Conservation (phyloP, 331 rosid genomes). For the Prunus yedoensis region DNA sequence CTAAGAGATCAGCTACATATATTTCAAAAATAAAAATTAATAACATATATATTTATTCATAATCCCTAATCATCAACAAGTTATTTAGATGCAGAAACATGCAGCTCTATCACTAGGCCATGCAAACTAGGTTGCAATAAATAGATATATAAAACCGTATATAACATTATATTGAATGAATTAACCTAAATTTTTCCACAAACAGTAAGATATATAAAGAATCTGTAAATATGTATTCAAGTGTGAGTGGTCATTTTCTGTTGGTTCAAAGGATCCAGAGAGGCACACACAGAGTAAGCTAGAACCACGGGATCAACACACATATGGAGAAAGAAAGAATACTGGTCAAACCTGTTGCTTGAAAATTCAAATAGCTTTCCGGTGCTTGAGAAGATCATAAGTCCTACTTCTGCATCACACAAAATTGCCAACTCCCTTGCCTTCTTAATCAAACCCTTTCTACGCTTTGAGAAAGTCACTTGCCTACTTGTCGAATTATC, state of each 20-base stretch:
- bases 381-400: conserved; percentile 72
- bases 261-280: too few species aligned
- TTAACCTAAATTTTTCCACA: too few species aligned
- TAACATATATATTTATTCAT: too few species aligned
- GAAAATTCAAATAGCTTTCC: conserved; percentile 77
- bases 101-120: background rate
- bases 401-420: conserved; percentile 88
- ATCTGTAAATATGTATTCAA: too few species aligned
- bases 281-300: too few species aligned
- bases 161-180: background rate
- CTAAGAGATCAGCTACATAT: background rate
- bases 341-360: conserved; percentile 50
- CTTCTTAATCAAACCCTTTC: conserved; percentile 90
- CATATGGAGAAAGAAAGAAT: background rate
- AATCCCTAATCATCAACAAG: background rate
- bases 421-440: conserved; percentile 76
- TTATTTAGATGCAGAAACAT: background rate
- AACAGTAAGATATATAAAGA: too few species aligned
- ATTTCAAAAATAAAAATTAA: background rate
- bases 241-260: too few species aligned
- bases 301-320: background rate
- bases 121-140: background rate
- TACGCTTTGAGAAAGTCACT: conserved; percentile 90
- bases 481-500: conserved; percentile 76
- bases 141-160: too few species aligned